A percentile compares a stretch with the other conserved stretches of the same genome.
phyloP scores from a whole-genome alignment of 2,329 filamentous ascomycete genomes.

The Aspergillus sp. region DNA sequence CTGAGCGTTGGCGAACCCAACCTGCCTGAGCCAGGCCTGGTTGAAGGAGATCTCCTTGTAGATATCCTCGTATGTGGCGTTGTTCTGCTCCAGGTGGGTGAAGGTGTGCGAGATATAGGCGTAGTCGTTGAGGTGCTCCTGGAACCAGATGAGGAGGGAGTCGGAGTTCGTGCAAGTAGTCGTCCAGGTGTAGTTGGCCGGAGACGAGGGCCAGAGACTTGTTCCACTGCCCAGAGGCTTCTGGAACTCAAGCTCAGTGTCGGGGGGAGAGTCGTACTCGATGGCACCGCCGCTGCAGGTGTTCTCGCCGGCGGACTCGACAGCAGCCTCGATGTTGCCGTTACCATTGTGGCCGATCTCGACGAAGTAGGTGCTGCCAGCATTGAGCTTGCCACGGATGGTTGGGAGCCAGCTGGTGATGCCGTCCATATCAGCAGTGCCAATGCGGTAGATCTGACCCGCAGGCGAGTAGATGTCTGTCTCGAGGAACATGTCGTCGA shows the following conservation, averaged over 20 bases:
- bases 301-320: conserved; percentile 21
- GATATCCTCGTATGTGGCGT: conserved; percentile 60
- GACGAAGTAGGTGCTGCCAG: conserved; percentile 53
- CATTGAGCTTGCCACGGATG: conserved; percentile 48
- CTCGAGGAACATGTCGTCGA: conserved; percentile 63
- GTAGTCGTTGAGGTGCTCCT: conserved; percentile 51
- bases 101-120: conserved; percentile 64
- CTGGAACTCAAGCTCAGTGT: conserved; percentile 50
- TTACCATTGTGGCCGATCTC: conserved; percentile 60
- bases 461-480: conserved; percentile 52
- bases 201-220: conserved; percentile 49
- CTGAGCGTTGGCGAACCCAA: conserved; percentile 48
- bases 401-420: conserved; percentile 46
- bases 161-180: conserved; percentile 52
- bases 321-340: conserved; percentile 48
- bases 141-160: conserved; percentile 55
- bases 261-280: conserved; percentile 47
- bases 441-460: conserved; percentile 52
- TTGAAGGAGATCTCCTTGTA: conserved; percentile 61
- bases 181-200: conserved; percentile 51
- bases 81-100: conserved; percentile 59
- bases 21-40: conserved; percentile 57
- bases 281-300: conserved; percentile 42
- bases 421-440: conserved; percentile 48
- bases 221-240: conserved; percentile 54